A percentile compares a stretch with the other conserved stretches of the same genome.
Conservation (phyloP, 495 filamentous ascomycete species). For the Clavariopsis aquatica region DNA sequence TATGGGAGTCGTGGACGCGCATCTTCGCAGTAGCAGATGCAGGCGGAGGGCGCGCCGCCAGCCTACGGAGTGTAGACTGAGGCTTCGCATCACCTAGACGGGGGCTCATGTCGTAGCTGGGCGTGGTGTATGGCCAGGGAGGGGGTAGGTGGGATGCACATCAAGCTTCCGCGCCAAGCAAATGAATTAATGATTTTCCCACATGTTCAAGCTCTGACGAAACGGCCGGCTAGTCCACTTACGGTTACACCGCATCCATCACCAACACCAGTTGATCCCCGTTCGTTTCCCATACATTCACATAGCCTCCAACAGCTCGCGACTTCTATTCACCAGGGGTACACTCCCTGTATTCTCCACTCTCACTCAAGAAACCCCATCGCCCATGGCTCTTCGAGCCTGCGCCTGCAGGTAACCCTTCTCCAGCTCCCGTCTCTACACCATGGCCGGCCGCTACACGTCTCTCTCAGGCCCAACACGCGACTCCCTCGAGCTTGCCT, state of each 20-base stretch:
- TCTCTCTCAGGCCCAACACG: slow-evolving; percentile 57
- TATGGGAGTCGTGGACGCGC: neutral
- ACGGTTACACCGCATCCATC: neutral
- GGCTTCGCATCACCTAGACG: slow-evolving; percentile 29
- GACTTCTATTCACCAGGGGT: neutral
- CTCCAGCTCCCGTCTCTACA: neutral
- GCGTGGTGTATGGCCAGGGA: neutral
- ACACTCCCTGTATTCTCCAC: neutral
- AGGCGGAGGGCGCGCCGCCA: slow-evolving; percentile 25
- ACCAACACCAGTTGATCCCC: neutral
- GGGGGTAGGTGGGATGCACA: neutral
- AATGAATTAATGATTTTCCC: neutral
- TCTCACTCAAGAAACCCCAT: neutral
- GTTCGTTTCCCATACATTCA: neutral
- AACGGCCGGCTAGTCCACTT: no score
- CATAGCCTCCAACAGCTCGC: neutral
- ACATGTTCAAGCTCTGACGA: neutral
- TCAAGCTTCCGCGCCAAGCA: slow-evolving; percentile 9
- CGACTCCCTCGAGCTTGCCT: slow-evolving; percentile 95
- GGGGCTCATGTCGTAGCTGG: slow-evolving; percentile 5
- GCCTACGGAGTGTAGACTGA: slow-evolving; percentile 18
- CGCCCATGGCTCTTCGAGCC: slow-evolving; percentile 13
- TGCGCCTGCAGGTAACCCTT: slow-evolving; percentile 17
- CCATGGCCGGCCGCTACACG: slow-evolving; percentile 41
- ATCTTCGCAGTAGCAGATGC: slow-evolving; percentile 4